These are phyloP conservation scores for Myxozyma monticola DNA, from an alignment of 805 yeast species.

Conservation along the genomic window DNA sequence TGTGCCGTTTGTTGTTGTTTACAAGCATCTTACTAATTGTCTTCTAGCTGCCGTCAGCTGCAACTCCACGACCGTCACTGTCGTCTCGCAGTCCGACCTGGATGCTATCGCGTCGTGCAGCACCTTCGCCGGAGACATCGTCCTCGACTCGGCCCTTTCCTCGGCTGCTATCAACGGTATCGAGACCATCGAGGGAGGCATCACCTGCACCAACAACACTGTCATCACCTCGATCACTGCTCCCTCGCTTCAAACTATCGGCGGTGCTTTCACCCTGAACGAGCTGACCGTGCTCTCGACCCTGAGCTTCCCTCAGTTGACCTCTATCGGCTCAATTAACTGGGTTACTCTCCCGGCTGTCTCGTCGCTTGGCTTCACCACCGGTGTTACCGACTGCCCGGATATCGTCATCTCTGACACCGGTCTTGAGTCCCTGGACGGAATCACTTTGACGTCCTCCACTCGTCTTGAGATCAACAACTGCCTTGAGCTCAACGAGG, in stretches of 20 bases:
- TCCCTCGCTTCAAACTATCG: slow-evolving; percentile 70
- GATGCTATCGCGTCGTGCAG: slow-evolving; percentile 72
- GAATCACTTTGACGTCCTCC: slow-evolving; percentile 42
- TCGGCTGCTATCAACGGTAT: slow-evolving; percentile 63
- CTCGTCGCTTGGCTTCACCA: slow-evolving; percentile 61
- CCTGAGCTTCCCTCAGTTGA: slow-evolving; percentile 73
- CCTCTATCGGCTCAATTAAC: slow-evolving; percentile 76
- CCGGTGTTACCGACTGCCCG: slow-evolving; percentile 72
- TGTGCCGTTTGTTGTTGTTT: background rate
- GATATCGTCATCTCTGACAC: slow-evolving; percentile 53
- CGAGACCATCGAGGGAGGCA: slow-evolving; percentile 73
- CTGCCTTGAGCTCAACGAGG: slow-evolving; percentile 68
- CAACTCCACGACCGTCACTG: slow-evolving; percentile 50
- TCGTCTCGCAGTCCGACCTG: slow-evolving; percentile 76
- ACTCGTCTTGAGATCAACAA: slow-evolving; percentile 70
- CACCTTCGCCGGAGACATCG: slow-evolving; percentile 76
- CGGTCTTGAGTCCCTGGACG: slow-evolving; percentile 42
- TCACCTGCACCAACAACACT: slow-evolving; percentile 66
- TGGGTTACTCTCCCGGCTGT: slow-evolving; percentile 88
- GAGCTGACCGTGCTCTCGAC: slow-evolving; percentile 65
- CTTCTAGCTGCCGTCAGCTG: background rate
- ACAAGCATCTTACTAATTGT: background rate
- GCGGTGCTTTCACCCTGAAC: slow-evolving; percentile 65
- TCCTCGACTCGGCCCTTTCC: slow-evolving; percentile 56
- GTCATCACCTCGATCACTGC: slow-evolving; percentile 67